A percentile compares a stretch with the other conserved stretches of the same genome.
These are phyloP conservation scores for Stereum hirsutum DNA, from an alignment of 1,284 basidiomycete species.

Conservation along the genomic window DNA sequence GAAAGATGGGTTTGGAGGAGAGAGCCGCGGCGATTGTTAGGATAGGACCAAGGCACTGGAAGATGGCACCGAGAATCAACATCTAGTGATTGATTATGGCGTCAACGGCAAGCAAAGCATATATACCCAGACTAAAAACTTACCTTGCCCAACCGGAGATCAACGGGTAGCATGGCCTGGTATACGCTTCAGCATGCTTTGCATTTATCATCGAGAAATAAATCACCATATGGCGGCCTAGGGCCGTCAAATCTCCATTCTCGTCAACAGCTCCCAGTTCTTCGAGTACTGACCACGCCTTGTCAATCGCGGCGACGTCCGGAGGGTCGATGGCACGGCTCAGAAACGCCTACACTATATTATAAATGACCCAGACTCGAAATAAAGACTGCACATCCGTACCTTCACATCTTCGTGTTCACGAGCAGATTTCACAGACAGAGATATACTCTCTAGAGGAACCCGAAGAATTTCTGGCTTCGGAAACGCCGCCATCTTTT, in stretches of 20 bases:
- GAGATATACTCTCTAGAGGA: constrained; percentile 76
- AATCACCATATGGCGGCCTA: constrained; percentile 74
- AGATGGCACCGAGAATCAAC: constrained; percentile 77
- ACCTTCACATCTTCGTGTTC: constrained; percentile 78
- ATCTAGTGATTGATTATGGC: constrained; percentile 39
- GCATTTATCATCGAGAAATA: not conserved
- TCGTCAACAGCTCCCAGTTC: constrained; percentile 74
- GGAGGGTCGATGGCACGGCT: constrained; percentile 82
- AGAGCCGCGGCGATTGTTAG: constrained; percentile 80
- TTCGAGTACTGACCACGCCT: constrained; percentile 67
- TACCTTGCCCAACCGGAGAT: constrained; percentile 85
- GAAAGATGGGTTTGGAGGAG: constrained; percentile 83
- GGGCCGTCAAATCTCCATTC: constrained; percentile 64
- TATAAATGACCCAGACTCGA: constrained; percentile 12
- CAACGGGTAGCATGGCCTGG: constrained; percentile 77
- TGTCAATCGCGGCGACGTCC: constrained; percentile 66
- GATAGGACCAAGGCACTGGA: constrained; percentile 70
- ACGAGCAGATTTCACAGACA: constrained; percentile 79
- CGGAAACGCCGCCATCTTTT: constrained; percentile 65
- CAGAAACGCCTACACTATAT: constrained; percentile 39
- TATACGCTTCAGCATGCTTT: not conserved
- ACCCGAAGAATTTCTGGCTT: constrained; percentile 87
- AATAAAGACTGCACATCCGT: constrained; percentile 12
- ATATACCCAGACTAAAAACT: constrained; percentile 2
- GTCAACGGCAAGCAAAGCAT: too few relatives aligned